Base-by-base conservation (phyloP, 495 filamentous ascomycete species). In the Geoglossum glabrum region DNA sequence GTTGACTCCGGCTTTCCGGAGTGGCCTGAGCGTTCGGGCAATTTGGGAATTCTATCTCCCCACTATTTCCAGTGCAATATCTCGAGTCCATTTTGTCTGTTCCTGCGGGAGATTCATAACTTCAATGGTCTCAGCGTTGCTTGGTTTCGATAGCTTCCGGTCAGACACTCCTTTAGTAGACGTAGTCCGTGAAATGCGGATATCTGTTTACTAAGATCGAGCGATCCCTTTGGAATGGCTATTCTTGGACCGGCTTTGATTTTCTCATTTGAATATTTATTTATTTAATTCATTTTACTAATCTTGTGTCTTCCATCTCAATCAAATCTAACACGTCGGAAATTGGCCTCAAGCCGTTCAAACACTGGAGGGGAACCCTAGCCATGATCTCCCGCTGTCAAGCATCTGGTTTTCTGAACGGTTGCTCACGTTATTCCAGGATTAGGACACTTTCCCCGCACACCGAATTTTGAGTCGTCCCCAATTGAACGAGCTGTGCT, bases 361-460 rank as follows among this genome's bases (percentile, higher is more conserved):
- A 45, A 28, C 17, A 30, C 11, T 6, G 9, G 26, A 21, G 11
- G 19, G 23, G 25, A n/a, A 27, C 5, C 28, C 49, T 26, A 52
- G 26, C 30, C 49, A 13, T 52, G 49, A 28, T 52, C 49, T 52
- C 49, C 49, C 49, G 49, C 49, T 52, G 49, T 52, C 49, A 52
- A 28, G 49, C 49, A 52, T 27, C 25, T 31, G 15, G 49, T 30
- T 28, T 52, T 52, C 25, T 9, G 28, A 15, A 13, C 13, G 15
- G 26, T 31, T 9, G 49, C 49, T 23, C 46, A 52, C 49, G 49
- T 52, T 52, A 28, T 52, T 30, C 49, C 23, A 30, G 49, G 49
- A 52, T 30, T 13, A 52, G 36, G 40, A 21, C 10, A 19, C 40
- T 19, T 45, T 45, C 3, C 23, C 40, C 17, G 10, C 23, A 4